phyloP scores from a whole-genome alignment of 208 protist species.

The Wallacemonas sp. region DNA sequence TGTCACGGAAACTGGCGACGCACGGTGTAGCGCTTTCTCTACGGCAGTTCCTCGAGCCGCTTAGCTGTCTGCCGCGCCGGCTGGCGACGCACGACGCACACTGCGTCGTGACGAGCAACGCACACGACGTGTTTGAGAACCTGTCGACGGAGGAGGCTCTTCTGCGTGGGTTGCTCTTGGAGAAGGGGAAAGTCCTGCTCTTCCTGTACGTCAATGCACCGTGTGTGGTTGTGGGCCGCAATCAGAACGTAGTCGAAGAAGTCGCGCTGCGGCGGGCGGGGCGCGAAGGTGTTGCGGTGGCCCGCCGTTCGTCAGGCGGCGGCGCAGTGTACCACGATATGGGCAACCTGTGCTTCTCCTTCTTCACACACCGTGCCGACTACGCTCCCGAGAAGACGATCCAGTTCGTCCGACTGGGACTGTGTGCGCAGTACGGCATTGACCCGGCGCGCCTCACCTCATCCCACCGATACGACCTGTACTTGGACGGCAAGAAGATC shows the following conservation, averaged over 20 bases:
- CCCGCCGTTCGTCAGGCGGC: constrained; percentile 74
- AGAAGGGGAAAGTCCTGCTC: constrained; percentile 30
- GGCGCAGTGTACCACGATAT: constrained; percentile 85
- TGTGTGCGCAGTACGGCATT: constrained; percentile 39
- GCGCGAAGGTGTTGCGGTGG: constrained; percentile 50
- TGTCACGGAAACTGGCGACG: too few species aligned
- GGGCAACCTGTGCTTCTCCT: constrained; percentile 82
- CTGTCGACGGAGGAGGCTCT: constrained; percentile 74
- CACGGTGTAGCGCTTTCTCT: too few species aligned
- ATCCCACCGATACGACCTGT: constrained; percentile 75
- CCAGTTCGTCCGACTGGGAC: constrained; percentile 53
- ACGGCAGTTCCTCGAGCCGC: background rate
- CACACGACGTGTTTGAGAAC: constrained; percentile 66
- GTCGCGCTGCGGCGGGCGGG: constrained; percentile 40
- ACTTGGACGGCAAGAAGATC: constrained; percentile 82
- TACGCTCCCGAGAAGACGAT: constrained; percentile 79
- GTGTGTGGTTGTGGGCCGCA: constrained; percentile 83
- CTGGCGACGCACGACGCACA: background rate
- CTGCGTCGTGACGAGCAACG: constrained; percentile 22
- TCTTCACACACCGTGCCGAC: constrained; percentile 63
- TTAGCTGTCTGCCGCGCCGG: background rate
- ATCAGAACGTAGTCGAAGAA: constrained; percentile 80
- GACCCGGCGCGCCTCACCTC: constrained; percentile 48
- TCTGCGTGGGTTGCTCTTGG: constrained; percentile 47
- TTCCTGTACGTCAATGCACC: constrained; percentile 78